These are phyloP conservation scores for Rhizopus delemar DNA, from an alignment of 371 early-diverging fungal genomes.

Conservation along the genomic window DNA sequence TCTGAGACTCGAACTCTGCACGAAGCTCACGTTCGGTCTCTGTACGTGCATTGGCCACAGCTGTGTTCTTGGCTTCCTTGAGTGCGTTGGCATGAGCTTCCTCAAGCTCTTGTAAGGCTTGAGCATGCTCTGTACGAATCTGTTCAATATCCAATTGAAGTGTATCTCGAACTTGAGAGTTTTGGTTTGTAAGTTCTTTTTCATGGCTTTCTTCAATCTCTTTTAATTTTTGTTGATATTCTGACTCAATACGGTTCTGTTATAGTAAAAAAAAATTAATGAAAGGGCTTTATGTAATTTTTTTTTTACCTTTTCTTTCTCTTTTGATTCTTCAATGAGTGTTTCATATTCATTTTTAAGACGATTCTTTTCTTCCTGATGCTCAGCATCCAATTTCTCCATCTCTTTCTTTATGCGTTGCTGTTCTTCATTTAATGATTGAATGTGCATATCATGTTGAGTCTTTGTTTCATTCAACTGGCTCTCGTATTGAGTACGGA, in stretches of 20 bases:
- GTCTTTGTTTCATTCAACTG: conserved; percentile 10
- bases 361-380: conserved; percentile 7
- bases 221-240: conserved; percentile 16
- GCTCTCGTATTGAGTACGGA: conserved; percentile 19
- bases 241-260: conserved; percentile 23
- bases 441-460: conserved; percentile 12
- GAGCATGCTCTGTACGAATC: conserved; percentile 14
- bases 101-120: conserved; percentile 15
- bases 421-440: conserved; percentile 15
- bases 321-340: conserved; percentile 12
- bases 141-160: conserved; percentile 20
- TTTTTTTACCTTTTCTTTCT: conserved; percentile 16
- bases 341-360: conserved; percentile 14
- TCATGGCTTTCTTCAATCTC: conserved; percentile 17
- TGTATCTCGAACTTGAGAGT: conserved; percentile 9
- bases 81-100: conserved; percentile 22
- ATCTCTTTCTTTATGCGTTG: conserved; percentile 22
- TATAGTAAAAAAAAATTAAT: not conserved
- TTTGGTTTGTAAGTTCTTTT: conserved; percentile 10
- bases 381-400: conserved; percentile 2
- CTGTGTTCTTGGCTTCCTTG: conserved; percentile 26
- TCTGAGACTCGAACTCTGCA: conserved; percentile 36
- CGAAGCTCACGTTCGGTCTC: conserved; percentile 37
- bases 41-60: conserved; percentile 23
- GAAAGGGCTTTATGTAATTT: not conserved